Evolutionary conservation across 305 asterid genomes (phyloP), one percentile per base, ranked within the genome.

Genomic region (Fraxinus greggii): DNA sequence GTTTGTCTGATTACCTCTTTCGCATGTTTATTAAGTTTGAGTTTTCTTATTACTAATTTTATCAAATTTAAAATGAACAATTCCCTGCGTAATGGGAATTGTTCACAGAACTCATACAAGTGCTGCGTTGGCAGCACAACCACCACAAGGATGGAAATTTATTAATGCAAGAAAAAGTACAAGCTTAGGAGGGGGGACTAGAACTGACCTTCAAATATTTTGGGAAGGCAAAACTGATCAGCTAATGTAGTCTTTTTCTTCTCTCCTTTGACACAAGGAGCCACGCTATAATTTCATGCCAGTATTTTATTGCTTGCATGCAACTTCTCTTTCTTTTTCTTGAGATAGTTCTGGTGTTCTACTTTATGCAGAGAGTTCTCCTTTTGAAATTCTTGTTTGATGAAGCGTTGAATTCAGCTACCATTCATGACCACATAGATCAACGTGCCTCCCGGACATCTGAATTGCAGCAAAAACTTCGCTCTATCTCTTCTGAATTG

Each of bases 321-420:
- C 82, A 61, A n/a, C 48, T 21, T 74, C 74, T 78, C 33, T 75
- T 56, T 26, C 36, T 26, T 59, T 26, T 83, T 78, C 70, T 75
- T 17, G 67, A 59, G 15, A 78, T 15, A 75, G 69, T 35, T 76
- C 74, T 78, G 45, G 72, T 31, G 79, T 81, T 84, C 85, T 83
- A 31, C 70, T 78, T 88, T 84, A 76, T 89, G 89, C 98, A 96
- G 99, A 92, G 98, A 80, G 86, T 92, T 80, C 90, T 88, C 91
- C 88, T 96, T 79, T 78, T 93, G 93, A 94, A 92, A 87, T 96
- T 94, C 93, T 88, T 96, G 84, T 94, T 91, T 59, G 98, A 93
- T 23, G 99, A 93, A 84, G 94, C 91, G 42, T 86, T 93, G 59
- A 91, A 88, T 81, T 90, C 98, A 76, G 91, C 93, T 77, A 85